These are phyloP conservation scores for Phytopythium kandeliae DNA, from an alignment of 352 stramenopile genomes.

Conservation along the genomic window DNA sequence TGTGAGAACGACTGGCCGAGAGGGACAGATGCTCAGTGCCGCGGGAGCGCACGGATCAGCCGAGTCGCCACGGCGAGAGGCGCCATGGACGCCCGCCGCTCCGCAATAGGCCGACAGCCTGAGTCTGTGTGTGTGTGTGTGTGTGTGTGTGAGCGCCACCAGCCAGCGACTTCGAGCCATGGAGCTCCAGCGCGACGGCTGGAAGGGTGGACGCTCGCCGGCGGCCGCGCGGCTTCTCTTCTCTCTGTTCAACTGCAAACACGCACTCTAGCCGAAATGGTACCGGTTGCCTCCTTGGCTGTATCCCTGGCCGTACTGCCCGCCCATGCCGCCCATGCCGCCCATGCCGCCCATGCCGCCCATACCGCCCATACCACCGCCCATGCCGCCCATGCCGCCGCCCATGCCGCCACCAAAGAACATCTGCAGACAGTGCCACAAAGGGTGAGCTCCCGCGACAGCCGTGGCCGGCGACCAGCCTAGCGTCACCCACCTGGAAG, in stretches of 20 bases:
- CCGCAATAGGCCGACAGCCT: too few species aligned
- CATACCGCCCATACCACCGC: constrained; percentile 37
- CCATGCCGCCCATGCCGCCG: constrained; percentile 32
- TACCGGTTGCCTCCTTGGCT: constrained; percentile 61
- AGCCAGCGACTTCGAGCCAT: too few species aligned
- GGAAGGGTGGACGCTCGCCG: not conserved
- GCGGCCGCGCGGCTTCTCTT: not conserved
- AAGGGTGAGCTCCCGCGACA: not conserved
- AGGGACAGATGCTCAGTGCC: constrained; percentile 1
- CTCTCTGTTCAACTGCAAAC: not conserved
- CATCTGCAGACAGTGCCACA: constrained; percentile 42
- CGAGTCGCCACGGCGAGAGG: too few species aligned
- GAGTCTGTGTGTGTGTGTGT: too few species aligned
- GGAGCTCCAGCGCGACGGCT: too few species aligned
- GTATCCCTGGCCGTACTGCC: constrained; percentile 18
- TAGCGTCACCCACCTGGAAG: constrained; percentile 70
- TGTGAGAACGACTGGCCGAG: constrained; percentile 34
- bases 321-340: constrained; percentile 25
- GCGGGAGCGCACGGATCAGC: too few species aligned
- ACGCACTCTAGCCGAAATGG: constrained; percentile 64
- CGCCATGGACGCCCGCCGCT: too few species aligned
- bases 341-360: constrained; percentile 37
- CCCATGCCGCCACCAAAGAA: constrained; percentile 63
- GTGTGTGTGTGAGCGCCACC: too few species aligned
- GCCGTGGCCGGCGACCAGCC: too few species aligned